A percentile compares a stretch with the other conserved stretches of the same genome.
These are phyloP conservation scores for Chrysoporthe deuterocubensis DNA, from an alignment of 2,329 filamentous ascomycete genomes.

Conservation along the genomic window DNA sequence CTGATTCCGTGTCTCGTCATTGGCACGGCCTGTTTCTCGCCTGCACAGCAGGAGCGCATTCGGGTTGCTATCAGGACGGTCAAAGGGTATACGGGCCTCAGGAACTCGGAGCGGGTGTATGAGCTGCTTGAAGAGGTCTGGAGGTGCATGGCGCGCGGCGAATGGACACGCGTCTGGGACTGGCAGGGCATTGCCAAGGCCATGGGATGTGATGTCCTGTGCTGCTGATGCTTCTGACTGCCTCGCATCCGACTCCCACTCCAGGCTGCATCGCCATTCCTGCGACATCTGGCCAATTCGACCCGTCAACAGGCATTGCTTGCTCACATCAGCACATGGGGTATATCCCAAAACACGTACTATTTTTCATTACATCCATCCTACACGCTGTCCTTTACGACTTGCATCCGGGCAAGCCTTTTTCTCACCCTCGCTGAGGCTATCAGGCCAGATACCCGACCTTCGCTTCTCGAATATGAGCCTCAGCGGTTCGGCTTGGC, in stretches of 20 bases:
- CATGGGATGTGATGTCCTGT: slow-evolving; percentile 61
- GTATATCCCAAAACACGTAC: neutral
- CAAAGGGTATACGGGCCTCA: slow-evolving; percentile 62
- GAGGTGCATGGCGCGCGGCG: slow-evolving; percentile 60
- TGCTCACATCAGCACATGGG: neutral
- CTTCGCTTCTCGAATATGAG: slow-evolving; percentile 3
- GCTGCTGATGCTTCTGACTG: slow-evolving; percentile 37
- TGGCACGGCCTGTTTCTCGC: slow-evolving; percentile 62
- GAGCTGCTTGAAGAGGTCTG: slow-evolving; percentile 63
- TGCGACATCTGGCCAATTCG: neutral
- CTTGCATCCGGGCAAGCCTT: slow-evolving; percentile 1
- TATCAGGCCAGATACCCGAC: neutral
- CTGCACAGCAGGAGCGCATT: slow-evolving; percentile 56
- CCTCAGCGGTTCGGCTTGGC: slow-evolving; percentile 7
- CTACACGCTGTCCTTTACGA: neutral
- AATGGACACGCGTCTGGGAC: slow-evolving; percentile 66
- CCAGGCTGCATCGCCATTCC: neutral
- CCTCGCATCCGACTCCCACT: neutral
- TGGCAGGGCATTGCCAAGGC: slow-evolving; percentile 61
- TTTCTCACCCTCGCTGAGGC: neutral
- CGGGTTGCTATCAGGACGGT: slow-evolving; percentile 54
- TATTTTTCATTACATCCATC: neutral
- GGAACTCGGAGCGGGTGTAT: slow-evolving; percentile 58
- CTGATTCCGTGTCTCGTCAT: slow-evolving; percentile 65
- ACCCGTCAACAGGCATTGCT: neutral